These are phyloP conservation scores for Penicillium nordicum DNA, from an alignment of 2,329 filamentous ascomycete species.

Conservation along the genomic window DNA sequence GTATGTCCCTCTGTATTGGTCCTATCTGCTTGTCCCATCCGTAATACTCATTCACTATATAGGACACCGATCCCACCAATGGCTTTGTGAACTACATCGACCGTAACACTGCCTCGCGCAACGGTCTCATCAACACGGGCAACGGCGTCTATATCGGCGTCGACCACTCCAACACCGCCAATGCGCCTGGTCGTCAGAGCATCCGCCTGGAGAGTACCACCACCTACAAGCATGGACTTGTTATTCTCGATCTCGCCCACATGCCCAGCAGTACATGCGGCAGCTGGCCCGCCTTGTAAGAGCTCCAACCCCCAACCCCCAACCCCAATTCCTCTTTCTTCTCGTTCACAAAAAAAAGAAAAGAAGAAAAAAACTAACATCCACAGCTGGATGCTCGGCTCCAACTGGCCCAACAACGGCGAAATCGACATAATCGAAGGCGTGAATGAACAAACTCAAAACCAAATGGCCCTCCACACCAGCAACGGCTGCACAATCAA, in stretches of 20 bases:
- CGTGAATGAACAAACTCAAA: constrained; percentile 60
- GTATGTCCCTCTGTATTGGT: constrained; percentile 25
- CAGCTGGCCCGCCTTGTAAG: constrained; percentile 63
- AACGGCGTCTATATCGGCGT: constrained; percentile 64
- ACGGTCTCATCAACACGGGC: constrained; percentile 57
- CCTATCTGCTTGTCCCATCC: too few relatives aligned
- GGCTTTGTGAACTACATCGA: constrained; percentile 71
- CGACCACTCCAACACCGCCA: constrained; percentile 58
- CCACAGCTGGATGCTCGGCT: constrained; percentile 54
- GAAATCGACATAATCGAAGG: constrained; percentile 82
- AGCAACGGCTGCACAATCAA: constrained; percentile 56
- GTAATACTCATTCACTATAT: neutral
- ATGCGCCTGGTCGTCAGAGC: constrained; percentile 61
- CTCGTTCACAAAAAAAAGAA: neutral
- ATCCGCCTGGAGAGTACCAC: constrained; percentile 67
- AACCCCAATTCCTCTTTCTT: neutral
- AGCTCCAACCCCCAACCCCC: constrained; percentile 34
- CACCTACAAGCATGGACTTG: constrained; percentile 62
- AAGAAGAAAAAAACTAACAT: constrained; percentile 3
- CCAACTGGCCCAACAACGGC: constrained; percentile 66
- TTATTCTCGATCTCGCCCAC: constrained; percentile 68
- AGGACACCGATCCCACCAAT: constrained; percentile 63
- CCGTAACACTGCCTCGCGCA: constrained; percentile 54
- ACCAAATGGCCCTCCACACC: constrained; percentile 68
- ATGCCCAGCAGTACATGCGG: constrained; percentile 71